phyloP scores from a whole-genome alignment of 768 basidiomycete genomes.

The Cystobasidium onofrii region DNA sequence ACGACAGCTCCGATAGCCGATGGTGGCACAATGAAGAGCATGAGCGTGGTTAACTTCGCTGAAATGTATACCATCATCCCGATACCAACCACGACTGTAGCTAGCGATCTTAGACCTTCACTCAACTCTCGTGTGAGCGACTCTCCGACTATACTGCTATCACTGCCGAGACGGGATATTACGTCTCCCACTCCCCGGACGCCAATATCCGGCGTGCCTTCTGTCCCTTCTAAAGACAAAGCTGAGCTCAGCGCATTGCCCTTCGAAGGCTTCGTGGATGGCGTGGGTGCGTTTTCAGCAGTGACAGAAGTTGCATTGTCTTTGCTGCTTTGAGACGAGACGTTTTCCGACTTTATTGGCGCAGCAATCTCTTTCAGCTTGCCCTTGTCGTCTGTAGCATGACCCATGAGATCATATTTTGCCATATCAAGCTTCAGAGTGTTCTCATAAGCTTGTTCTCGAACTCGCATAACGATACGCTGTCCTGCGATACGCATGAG shows the following conservation, averaged over 20 bases:
- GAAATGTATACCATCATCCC: constrained; percentile 80
- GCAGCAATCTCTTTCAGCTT: neutral
- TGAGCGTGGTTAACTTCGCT: constrained; percentile 68
- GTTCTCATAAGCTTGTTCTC: constrained; percentile 73
- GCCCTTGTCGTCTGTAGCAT: neutral
- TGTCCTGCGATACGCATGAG: constrained; percentile 85
- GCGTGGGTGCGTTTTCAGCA: neutral
- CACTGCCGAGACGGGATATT: constrained; percentile 77
- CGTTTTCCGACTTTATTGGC: neutral
- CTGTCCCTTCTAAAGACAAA: neutral
- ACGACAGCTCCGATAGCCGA: constrained; percentile 61
- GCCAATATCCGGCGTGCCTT: constrained; percentile 15
- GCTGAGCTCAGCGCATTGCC: neutral
- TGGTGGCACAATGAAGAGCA: constrained; percentile 86
- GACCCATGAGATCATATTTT: constrained; percentile 60
- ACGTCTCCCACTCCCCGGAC: constrained; percentile 78
- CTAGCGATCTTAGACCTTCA: constrained; percentile 57
- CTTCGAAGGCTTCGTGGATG: neutral
- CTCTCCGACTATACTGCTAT: constrained; percentile 79
- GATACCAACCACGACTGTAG: constrained; percentile 95
- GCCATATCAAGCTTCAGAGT: constrained; percentile 83
- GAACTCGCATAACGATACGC: constrained; percentile 77
- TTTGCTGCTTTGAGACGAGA: neutral
- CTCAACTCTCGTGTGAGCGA: constrained; percentile 51
- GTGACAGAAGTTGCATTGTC: neutral